Evolutionary conservation across 257 asterid genomes (phyloP).

Genomic region (Solanum ossicruentum): DNA sequence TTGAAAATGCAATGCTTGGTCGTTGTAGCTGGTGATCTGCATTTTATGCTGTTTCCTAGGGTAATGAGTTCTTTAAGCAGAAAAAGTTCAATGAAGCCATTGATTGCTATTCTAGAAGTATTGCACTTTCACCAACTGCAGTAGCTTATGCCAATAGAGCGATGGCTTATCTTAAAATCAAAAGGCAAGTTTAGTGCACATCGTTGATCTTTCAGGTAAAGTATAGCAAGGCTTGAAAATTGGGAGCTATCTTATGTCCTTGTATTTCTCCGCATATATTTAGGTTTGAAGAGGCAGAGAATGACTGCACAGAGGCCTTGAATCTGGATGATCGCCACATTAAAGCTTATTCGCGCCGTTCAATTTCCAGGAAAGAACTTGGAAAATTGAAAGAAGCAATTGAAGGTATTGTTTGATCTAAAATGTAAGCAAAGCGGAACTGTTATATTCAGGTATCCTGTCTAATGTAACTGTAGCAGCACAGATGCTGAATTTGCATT

Average conservation of each 20-base stretch:
- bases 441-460: not conserved
- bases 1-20: not conserved
- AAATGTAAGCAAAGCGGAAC: not conserved
- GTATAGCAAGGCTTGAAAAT: not conserved
- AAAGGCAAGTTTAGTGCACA: constrained; percentile 35
- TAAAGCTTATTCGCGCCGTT: constrained; percentile 94
- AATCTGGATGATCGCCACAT: constrained; percentile 82
- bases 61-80: constrained; percentile 78
- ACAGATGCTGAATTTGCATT: constrained; percentile 86
- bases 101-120: constrained; percentile 95
- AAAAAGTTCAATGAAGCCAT: constrained; percentile 83
- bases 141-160: constrained; percentile 93
- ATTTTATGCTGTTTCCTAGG: constrained; percentile 29
- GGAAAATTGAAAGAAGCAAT: constrained; percentile 77
- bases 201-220: not conserved
- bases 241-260: constrained; percentile 1
- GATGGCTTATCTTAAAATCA: constrained; percentile 82
- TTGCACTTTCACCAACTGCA: constrained; percentile 88
- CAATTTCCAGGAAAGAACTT: constrained; percentile 89
- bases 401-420: constrained; percentile 44
- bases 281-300: constrained; percentile 88
- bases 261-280: not conserved
- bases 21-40: not conserved
- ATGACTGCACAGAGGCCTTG: constrained; percentile 88
- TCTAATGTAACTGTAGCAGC: constrained; percentile 18